Percentiles rank a stretch among this genome's conserved stretches.
phyloP scores from a whole-genome alignment of 179 eudicot species.

The Pouteria campechiana region DNA sequence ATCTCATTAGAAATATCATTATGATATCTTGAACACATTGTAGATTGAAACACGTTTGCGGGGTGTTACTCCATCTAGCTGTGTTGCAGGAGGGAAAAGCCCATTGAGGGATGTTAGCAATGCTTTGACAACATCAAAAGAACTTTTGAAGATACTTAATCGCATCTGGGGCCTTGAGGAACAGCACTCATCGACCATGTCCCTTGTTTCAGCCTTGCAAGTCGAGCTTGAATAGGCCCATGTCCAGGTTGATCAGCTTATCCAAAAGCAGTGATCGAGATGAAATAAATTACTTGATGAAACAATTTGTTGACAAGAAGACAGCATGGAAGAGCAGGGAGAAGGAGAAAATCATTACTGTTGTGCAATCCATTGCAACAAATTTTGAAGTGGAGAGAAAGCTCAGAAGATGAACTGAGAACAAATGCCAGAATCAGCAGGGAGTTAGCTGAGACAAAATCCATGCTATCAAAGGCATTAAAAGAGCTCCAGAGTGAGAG shows the following conservation, averaged over 20 bases:
- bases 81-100: slow-evolving; percentile 16
- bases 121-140: slow-evolving; percentile 63
- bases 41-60: slow-evolving; percentile 35
- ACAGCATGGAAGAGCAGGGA: slow-evolving; percentile 53
- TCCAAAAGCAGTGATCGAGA: slow-evolving; percentile 32
- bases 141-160: slow-evolving; percentile 58
- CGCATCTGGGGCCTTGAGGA: slow-evolving; percentile 40
- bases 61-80: slow-evolving; percentile 17
- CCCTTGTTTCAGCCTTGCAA: slow-evolving; percentile 57
- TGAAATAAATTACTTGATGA: slow-evolving; percentile 30
- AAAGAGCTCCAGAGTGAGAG: slow-evolving; percentile 54
- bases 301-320: slow-evolving; percentile 59
- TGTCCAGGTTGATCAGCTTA: slow-evolving; percentile 37
- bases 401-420: slow-evolving; percentile 56
- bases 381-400: slow-evolving; percentile 62
- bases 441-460: slow-evolving; percentile 54
- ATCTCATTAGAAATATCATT: not conserved
- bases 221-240: slow-evolving; percentile 63
- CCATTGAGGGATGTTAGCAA: slow-evolving; percentile 56
- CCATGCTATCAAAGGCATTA: slow-evolving; percentile 16
- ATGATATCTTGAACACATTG: slow-evolving; percentile 5
- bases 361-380: slow-evolving; percentile 27
- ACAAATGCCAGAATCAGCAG: slow-evolving; percentile 62
- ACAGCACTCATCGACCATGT: slow-evolving; percentile 40
- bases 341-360: slow-evolving; percentile 34